A percentile compares a stretch with the other conserved stretches of the same genome.
These are phyloP conservation scores for Leccinum subgranulosum DNA, from an alignment of 768 basidiomycete genomes.

Conservation along the genomic window DNA sequence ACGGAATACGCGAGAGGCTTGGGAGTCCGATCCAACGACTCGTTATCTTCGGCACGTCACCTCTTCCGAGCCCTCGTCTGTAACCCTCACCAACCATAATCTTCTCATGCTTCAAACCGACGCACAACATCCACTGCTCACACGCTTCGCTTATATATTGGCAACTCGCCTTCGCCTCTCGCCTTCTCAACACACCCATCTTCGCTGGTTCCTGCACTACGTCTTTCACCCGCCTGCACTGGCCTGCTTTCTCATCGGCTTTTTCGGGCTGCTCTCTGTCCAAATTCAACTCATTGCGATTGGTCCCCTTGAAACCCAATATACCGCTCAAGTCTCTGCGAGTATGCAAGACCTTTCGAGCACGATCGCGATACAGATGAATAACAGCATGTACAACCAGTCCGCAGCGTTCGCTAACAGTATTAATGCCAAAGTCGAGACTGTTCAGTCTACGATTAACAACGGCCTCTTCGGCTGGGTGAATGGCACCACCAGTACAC, in stretches of 20 bases:
- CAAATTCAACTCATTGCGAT: slow-evolving; percentile 84
- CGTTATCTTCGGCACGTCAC: slow-evolving; percentile 42
- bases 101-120: slow-evolving; percentile 71
- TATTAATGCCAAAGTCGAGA: slow-evolving; percentile 69
- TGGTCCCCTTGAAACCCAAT: slow-evolving; percentile 67
- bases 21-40: slow-evolving; percentile 69
- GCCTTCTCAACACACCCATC: slow-evolving; percentile 59
- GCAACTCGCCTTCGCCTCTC: slow-evolving; percentile 50
- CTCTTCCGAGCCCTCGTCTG: slow-evolving; percentile 40
- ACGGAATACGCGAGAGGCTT: slow-evolving; percentile 69
- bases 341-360: slow-evolving; percentile 65
- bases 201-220: slow-evolving; percentile 89
- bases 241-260: slow-evolving; percentile 88
- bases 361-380: slow-evolving; percentile 72
- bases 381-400: slow-evolving; percentile 79
- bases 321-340: slow-evolving; percentile 55
- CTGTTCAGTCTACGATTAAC: slow-evolving; percentile 75
- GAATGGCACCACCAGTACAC: slow-evolving; percentile 79
- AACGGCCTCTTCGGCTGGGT: slow-evolving; percentile 94
- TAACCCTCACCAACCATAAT: slow-evolving; percentile 71
- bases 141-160: slow-evolving; percentile 56
- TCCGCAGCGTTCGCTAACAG: slow-evolving; percentile 73
- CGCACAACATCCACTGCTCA: slow-evolving; percentile 70
- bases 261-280: slow-evolving; percentile 83
- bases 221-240: slow-evolving; percentile 89